Evolutionary conservation across 2,329 filamentous ascomycete genomes (phyloP).

Genomic region (Diplodia intermedia): DNA sequence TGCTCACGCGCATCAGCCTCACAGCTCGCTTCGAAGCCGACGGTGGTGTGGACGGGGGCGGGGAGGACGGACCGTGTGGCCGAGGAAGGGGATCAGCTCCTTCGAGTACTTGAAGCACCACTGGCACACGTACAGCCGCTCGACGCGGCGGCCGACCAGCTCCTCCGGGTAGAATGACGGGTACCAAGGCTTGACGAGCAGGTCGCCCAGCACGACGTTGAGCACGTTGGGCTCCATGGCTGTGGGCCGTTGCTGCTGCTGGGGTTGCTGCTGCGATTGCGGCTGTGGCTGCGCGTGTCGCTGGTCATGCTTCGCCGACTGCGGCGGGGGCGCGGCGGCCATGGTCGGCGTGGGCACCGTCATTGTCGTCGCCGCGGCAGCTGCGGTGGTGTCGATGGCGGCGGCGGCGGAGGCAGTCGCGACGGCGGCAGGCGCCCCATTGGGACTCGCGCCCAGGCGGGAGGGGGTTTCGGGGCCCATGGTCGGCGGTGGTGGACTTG

Average conservation of each 20-base stretch:
- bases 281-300: background rate
- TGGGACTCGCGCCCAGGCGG: conserved; percentile 27
- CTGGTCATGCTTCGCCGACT: background rate
- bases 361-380: background rate
- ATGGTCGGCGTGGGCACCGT: conserved; percentile 18
- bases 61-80: conserved; percentile 51
- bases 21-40: background rate
- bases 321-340: background rate
- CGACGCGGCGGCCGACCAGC: conserved; percentile 51
- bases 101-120: conserved; percentile 94
- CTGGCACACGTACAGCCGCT: conserved; percentile 81
- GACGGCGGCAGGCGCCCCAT: conserved; percentile 10
- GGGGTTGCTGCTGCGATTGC: background rate
- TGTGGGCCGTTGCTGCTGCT: conserved; percentile 15
- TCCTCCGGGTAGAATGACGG: conserved; percentile 86
- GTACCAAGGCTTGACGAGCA: conserved; percentile 90
- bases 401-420: background rate
- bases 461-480: conserved; percentile 30
- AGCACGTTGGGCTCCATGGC: conserved; percentile 76
- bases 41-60: conserved; percentile 6
- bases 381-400: background rate
- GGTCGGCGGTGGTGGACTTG: conserved; percentile 23
- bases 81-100: conserved; percentile 57
- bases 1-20: conserved; percentile 35
- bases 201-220: conserved; percentile 82